Evolutionary conservation across 805 yeast genomes (phyloP).

Genomic region (Candida odintsovae): DNA sequence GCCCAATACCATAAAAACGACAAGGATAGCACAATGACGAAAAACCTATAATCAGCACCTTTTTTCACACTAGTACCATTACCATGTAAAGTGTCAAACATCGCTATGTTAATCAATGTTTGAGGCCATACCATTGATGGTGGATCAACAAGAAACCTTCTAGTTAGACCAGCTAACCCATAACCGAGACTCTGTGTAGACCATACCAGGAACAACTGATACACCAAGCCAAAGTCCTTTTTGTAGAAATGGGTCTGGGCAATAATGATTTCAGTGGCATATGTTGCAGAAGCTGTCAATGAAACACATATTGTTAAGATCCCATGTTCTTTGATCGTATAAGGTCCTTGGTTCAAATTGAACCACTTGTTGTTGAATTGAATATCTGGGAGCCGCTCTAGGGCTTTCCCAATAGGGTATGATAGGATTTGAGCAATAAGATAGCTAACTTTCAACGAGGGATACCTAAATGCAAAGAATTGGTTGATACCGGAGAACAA

Average conservation of each 20-base stretch:
- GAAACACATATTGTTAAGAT: slow-evolving; percentile 48
- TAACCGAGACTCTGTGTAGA: slow-evolving; percentile 63
- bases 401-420: slow-evolving; percentile 44
- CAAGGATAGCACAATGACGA: slow-evolving; percentile 34
- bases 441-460: slow-evolving; percentile 41
- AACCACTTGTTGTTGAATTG: slow-evolving; percentile 23
- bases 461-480: slow-evolving; percentile 47
- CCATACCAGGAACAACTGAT: slow-evolving; percentile 40
- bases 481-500: slow-evolving; percentile 52
- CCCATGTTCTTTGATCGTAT: slow-evolving; percentile 60
- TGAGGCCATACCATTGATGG: slow-evolving; percentile 70
- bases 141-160: slow-evolving; percentile 56
- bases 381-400: slow-evolving; percentile 31
- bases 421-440: slow-evolving; percentile 49
- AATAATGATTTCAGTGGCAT: slow-evolving; percentile 50
- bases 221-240: slow-evolving; percentile 42
- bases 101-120: slow-evolving; percentile 53
- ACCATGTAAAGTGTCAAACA: slow-evolving; percentile 43
- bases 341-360: slow-evolving; percentile 44
- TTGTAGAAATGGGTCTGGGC: slow-evolving; percentile 46
- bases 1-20: slow-evolving; percentile 56
- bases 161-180: slow-evolving; percentile 58
- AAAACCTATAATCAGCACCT: slow-evolving; percentile 41
- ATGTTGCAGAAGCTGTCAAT: slow-evolving; percentile 44
- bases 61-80: slow-evolving; percentile 21